Base-by-base conservation (phyloP, 108 stramenopile species). In the Skeletonema costatum region DNA sequence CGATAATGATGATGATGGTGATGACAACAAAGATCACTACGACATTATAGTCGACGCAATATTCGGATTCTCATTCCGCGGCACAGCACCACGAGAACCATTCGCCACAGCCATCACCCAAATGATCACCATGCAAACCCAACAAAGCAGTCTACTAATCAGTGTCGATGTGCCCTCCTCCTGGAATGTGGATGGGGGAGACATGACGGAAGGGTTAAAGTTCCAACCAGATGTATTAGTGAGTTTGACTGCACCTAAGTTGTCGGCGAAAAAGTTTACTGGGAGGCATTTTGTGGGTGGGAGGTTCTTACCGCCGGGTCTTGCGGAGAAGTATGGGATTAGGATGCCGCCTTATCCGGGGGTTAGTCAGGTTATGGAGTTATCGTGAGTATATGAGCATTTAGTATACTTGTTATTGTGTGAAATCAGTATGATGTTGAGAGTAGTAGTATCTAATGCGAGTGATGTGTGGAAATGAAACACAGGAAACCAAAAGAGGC, bases 141-240 rank as follows among this genome's bases (percentile, higher is more conserved):
- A 80, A 62, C 32, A 73, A 3, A 38, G 68, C 0, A 32, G 85
- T 32, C 76, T 91, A 2, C 76, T 97, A 19, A 75, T 97, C 29
- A 91, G 93, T 29, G 89, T 99, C 7, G 99, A 99, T 85, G 90
- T 99, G 7, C 99, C 99, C 0, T 94, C 93, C 5, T 97, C 97
- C 9, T 99, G 98, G 98, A 86, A 97, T 75, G 98, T 99, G 13
- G 87, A 95, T 44, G 77, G 85, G n/a, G 92, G 89, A 19, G 85
- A 82, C 63, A 59, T 67, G 35, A 69, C 68, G 10, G 39, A 41
- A 46, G 88, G 88, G n/a, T n/a, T 4, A 39, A 16, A 39, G 11
- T 87, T 90, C 68, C 58, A 79, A 17, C 98, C 99, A 16, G 80
- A 95, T 50, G 87, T 94, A 30, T 64, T 98, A 42, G 63, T 98